Base-by-base conservation (phyloP, 306 rosid species). In the Castanea crenata region DNA sequence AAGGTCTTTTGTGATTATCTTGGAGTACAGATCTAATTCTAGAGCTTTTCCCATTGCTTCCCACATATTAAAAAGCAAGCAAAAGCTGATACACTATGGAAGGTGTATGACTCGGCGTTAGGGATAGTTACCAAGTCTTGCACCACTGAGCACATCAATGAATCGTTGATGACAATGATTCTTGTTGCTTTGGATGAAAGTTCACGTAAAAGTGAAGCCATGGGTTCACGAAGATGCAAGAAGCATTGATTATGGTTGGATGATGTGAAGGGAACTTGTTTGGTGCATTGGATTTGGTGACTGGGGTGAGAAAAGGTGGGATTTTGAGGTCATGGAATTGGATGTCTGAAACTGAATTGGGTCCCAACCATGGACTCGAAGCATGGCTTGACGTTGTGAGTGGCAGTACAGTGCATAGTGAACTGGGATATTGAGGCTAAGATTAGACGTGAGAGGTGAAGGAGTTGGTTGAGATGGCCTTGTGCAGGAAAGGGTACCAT, bases 381-480 rank as follows among this genome's bases (percentile, higher is more conserved):
- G 64, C 49, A 35, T 77, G 74, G 85, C 96, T 71, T 90, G 97
- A 54, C 79, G 86, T 90, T 90, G 81, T 92, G 97, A 1, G 54
- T 74, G 16, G 88, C 6, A 1, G 96, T 54, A 29, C 97, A 88
- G 2, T n/a, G 88, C 91, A 69, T 73, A 89, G 62, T 92, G 93
- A 64, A 94, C 84, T 0, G 94, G 89, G 34, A 91, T 82, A 55
- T 86, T 56, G 78, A 75, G 41, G 78, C 15, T 18, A 78, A 57
- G 80, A 94, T 74, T 1, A 90, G 86, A 58, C 92, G 93, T 2
- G 93, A 90, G 71, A 90, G 90, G 80, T 94, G 94, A 61, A 94
- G 92, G 34, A 94, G 94, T 35, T 92, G 98, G 85, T 94, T 94
- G 52, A 94, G 91, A 81, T 94, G 98, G 38, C 96, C 96, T 74